Evolutionary conservation across 495 filamentous ascomycete genomes (phyloP).

Genomic region (Hypoxylon fuscum): DNA sequence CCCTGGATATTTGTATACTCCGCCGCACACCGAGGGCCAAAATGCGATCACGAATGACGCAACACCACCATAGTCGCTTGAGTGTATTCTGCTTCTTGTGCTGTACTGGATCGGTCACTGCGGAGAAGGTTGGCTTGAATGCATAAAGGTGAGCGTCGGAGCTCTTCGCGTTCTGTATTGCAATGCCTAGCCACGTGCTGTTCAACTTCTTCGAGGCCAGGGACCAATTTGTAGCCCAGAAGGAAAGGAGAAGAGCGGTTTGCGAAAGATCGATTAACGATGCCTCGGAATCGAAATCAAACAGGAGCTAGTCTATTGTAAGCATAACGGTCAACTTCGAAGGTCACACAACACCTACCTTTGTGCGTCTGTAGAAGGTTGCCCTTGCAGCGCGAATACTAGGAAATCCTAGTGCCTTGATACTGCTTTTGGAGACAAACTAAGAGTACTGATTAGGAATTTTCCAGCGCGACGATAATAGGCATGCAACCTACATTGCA

Average conservation of each 20-base stretch:
- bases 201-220: constrained; percentile 51
- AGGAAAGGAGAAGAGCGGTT: constrained; percentile 55
- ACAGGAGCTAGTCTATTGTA: constrained; percentile 38
- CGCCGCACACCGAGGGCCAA: constrained; percentile 58
- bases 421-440: constrained; percentile 53
- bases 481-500: constrained; percentile 51
- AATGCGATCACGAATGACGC: constrained; percentile 60
- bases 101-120: constrained; percentile 38
- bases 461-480: not conserved
- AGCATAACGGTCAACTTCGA: constrained; percentile 2
- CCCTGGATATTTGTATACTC: constrained; percentile 55
- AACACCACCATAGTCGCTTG: constrained; percentile 62
- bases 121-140: constrained; percentile 38
- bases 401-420: constrained; percentile 54
- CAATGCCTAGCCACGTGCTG: constrained; percentile 57
- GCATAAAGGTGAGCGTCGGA: constrained; percentile 52
- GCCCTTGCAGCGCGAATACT: constrained; percentile 55
- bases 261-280: constrained; percentile 50
- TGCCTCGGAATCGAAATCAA: constrained; percentile 49
- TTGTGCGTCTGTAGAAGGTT: constrained; percentile 54
- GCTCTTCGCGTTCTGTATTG: constrained; percentile 58
- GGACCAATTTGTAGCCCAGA: constrained; percentile 50
- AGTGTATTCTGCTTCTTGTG: constrained; percentile 43
- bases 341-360: constrained; percentile 33
- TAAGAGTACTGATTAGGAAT: constrained; percentile 19